These are phyloP conservation scores for Dipteronia dyeriana DNA, from an alignment of 345 rosid genomes.

Conservation along the genomic window DNA sequence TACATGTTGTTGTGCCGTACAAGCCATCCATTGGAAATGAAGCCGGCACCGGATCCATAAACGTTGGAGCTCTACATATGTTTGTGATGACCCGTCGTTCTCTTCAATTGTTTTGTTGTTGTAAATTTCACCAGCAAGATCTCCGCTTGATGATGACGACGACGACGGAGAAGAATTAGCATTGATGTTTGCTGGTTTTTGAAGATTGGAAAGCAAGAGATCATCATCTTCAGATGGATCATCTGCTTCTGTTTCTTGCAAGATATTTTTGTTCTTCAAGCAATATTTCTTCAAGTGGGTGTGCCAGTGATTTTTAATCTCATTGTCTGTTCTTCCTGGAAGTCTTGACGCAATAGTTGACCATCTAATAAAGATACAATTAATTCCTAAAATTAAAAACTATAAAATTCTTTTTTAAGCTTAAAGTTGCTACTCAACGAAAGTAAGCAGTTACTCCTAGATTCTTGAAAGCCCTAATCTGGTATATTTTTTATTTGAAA, in stretches of 20 bases:
- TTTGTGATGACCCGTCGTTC: background rate
- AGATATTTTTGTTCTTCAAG: no score
- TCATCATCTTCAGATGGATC: background rate
- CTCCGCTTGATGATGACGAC: no score
- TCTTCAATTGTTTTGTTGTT: conserved; percentile 5
- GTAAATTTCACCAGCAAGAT: background rate
- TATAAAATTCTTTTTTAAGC: no score
- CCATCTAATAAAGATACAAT: conserved; percentile 39
- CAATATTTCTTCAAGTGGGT: background rate
- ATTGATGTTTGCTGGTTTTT: no score
- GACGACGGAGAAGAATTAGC: no score
- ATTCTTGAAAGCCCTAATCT: no score
- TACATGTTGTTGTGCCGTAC: background rate
- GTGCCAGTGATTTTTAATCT: conserved; percentile 32
- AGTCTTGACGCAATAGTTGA: conserved; percentile 49
- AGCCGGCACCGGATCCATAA: background rate
- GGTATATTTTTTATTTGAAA: no score
- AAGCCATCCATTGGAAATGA: background rate
- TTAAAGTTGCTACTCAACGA: no score
- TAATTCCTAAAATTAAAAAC: no score
- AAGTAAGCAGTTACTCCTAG: no score
- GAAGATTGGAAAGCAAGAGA: no score
- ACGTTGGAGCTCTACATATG: conserved; percentile 10
- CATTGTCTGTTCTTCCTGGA: conserved; percentile 59
- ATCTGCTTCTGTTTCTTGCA: background rate